Conservation (phyloP, 2,329 filamentous ascomycete species). For the Gremmenia infestans region DNA sequence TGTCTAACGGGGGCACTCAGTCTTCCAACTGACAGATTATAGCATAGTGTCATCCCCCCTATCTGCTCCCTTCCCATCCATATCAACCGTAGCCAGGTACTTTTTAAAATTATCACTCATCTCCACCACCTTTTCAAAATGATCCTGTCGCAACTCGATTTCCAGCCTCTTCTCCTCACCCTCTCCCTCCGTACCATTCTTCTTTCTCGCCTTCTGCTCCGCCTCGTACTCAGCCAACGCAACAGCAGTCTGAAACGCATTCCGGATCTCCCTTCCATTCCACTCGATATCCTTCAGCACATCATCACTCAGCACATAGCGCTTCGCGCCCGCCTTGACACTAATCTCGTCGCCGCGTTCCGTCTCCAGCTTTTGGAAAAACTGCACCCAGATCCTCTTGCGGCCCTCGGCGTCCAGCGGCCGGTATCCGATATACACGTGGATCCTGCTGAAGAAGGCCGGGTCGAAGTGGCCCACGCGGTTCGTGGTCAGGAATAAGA, state of each 20-base stretch:
- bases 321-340: constrained; percentile 12
- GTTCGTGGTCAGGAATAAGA: constrained; percentile 40
- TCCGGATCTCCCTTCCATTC: constrained; percentile 28
- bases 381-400: constrained; percentile 29
- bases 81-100: constrained; percentile 15
- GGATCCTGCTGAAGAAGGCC: constrained; percentile 36
- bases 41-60: constrained; percentile 19
- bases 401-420: constrained; percentile 21
- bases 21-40: not conserved
- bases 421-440: constrained; percentile 33
- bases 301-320: constrained; percentile 16
- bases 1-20: too few species aligned
- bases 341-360: constrained; percentile 15
- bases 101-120: constrained; percentile 22
- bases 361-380: constrained; percentile 18
- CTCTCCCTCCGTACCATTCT: not conserved
- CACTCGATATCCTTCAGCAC: constrained; percentile 19
- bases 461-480: constrained; percentile 37
- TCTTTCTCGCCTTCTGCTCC: constrained; percentile 8
- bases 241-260: constrained; percentile 26
- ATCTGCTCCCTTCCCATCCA: constrained; percentile 11
- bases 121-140: constrained; percentile 21
- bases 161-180: not conserved
- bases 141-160: constrained; percentile 16
- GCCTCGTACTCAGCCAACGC: constrained; percentile 23